Evolutionary conservation across 352 stramenopile genomes (phyloP).

Genomic region (Phytophthora sojae): DNA sequence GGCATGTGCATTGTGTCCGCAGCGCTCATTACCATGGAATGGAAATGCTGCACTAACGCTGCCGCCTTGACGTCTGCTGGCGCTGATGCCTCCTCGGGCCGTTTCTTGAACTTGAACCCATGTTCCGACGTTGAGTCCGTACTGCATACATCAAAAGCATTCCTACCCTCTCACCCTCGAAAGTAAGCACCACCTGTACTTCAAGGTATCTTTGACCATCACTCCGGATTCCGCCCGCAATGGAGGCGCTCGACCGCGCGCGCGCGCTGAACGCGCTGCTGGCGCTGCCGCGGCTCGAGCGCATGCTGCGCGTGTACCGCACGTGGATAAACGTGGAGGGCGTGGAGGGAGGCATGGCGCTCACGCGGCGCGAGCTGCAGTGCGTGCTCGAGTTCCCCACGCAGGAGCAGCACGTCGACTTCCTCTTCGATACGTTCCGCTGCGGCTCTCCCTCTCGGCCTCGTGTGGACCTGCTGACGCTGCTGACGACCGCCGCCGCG

Average conservation of each 20-base stretch:
- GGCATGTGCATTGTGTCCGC: too few species aligned
- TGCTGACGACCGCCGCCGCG: conserved; percentile 53
- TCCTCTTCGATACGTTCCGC: conserved; percentile 62
- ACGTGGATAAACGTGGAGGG: conserved; percentile 61
- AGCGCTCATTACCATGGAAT: too few species aligned
- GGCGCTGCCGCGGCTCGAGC: conserved; percentile 57
- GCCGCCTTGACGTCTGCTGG: too few species aligned
- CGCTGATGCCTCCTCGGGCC: too few species aligned
- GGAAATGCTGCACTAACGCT: too few species aligned
- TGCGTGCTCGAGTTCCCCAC: conserved; percentile 65
- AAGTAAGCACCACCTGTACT: conserved; percentile 10
- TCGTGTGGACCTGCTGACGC: conserved; percentile 66
- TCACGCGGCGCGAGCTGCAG: conserved; percentile 69
- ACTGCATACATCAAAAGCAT: conserved; percentile 9
- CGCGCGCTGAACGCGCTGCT: conserved; percentile 54
- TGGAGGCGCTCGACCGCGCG: conserved; percentile 43
- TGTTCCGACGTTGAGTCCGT: conserved; percentile 23
- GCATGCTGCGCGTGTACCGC: conserved; percentile 62
- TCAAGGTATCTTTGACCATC: conserved; percentile 19
- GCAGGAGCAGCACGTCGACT: conserved; percentile 40
- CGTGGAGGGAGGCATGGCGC: conserved; percentile 65
- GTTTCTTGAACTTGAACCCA: conserved; percentile 25
- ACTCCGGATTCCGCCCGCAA: conserved; percentile 23
- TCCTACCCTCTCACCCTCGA: background rate
- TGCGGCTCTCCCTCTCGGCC: conserved; percentile 8